phyloP scores from a whole-genome alignment of 1,284 basidiomycete genomes.

The Ustilago shanxiensis region DNA sequence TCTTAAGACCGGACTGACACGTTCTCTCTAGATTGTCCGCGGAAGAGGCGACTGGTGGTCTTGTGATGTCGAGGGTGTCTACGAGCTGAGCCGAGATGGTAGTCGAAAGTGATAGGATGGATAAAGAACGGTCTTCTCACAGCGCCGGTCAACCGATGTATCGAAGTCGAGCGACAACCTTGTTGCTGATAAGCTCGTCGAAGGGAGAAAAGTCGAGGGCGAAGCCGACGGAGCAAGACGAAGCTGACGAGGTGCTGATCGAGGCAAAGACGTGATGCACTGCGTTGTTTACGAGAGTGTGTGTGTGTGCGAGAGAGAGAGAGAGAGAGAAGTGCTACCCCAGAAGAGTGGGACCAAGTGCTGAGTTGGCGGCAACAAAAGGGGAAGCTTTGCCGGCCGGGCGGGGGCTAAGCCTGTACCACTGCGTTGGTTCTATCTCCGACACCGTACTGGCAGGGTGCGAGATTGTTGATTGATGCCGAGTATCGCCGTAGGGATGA shows the following conservation, averaged over 20 bases:
- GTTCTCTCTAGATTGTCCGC: background rate
- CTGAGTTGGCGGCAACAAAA: constrained; percentile 24
- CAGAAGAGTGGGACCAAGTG: constrained; percentile 25
- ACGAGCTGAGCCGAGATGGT: background rate
- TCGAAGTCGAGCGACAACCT: constrained; percentile 46
- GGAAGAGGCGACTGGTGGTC: background rate
- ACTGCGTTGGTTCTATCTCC: constrained; percentile 40
- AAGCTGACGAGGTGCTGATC: constrained; percentile 8
- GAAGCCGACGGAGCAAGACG: constrained; percentile 30
- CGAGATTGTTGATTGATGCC: constrained; percentile 5
- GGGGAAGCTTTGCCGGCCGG: constrained; percentile 15
- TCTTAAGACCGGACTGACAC: background rate
- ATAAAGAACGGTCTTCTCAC: constrained; percentile 23
- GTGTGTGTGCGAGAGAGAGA: background rate
- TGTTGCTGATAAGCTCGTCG: constrained; percentile 32
- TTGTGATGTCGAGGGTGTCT: background rate
- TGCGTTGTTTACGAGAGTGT: background rate
- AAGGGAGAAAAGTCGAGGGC: background rate
- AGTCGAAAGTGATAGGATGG: background rate
- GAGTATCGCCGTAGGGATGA: constrained; percentile 16
- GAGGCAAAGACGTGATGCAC: background rate
- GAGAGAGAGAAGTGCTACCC: background rate
- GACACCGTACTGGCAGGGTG: constrained; percentile 4
- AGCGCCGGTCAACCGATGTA: constrained; percentile 38
- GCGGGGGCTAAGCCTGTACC: constrained; percentile 28